These are phyloP conservation scores for Alternaria atra DNA, from an alignment of 2,329 filamentous ascomycete genomes.

Conservation along the genomic window DNA sequence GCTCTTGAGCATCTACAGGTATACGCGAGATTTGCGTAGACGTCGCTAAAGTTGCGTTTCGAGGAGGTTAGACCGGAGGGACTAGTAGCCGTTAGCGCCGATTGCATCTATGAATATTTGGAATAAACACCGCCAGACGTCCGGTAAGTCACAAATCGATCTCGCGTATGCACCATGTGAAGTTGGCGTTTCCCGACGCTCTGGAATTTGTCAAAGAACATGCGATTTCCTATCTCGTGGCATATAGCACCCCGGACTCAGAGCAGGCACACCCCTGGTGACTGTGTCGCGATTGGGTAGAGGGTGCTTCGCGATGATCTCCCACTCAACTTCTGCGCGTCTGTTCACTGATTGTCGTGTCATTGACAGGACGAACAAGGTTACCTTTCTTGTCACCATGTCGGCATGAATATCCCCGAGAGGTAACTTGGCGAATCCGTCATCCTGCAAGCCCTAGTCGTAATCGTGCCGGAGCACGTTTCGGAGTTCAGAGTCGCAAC, in stretches of 20 bases:
- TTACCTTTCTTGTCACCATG: conserved; percentile 1
- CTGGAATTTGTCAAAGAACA: conserved; percentile 32
- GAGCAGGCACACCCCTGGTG: background rate
- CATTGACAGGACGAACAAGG: background rate
- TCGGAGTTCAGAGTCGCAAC: conserved; percentile 2
- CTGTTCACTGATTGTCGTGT: conserved; percentile 3
- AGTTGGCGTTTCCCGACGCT: conserved; percentile 1
- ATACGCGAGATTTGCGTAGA: conserved; percentile 19
- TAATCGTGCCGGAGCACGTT: conserved; percentile 8
- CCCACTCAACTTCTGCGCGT: background rate
- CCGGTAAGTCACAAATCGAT: conserved; percentile 11
- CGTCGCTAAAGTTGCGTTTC: conserved; percentile 22
- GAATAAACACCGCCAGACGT: conserved; percentile 37
- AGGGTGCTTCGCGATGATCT: conserved; percentile 1
- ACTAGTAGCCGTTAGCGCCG: conserved; percentile 29
- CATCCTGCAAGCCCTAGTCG: conserved; percentile 10
- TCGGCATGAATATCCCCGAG: background rate
- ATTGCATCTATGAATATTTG: conserved; percentile 33
- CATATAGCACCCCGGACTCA: conserved; percentile 6
- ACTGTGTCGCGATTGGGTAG: conserved; percentile 20
- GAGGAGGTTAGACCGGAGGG: conserved; percentile 16
- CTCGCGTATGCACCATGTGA: conserved; percentile 4
- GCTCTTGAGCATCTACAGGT: conserved; percentile 11
- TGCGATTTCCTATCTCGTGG: conserved; percentile 7
- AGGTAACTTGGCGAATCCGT: conserved; percentile 4